phyloP scores from a whole-genome alignment of 2,329 filamentous ascomycete species.

The Alternaria brassicicola region DNA sequence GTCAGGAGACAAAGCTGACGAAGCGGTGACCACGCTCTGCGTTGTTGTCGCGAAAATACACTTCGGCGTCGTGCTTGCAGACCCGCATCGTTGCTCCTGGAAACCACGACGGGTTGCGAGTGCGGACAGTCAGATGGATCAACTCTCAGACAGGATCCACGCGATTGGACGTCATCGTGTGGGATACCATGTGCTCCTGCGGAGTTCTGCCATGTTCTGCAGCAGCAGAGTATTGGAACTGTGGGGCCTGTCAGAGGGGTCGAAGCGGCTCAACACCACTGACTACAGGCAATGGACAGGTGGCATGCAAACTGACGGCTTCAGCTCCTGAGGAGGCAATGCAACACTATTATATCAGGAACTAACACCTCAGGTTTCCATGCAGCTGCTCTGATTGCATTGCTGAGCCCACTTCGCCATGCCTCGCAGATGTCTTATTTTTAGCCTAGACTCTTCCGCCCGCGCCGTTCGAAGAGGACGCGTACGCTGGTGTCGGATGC shows the following conservation, averaged over 20 bases:
- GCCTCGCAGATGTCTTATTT: background rate
- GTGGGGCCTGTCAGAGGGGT: slow-evolving; percentile 9
- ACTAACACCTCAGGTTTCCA: background rate
- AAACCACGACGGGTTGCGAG: slow-evolving; percentile 1
- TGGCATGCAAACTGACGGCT: background rate
- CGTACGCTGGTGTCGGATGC: slow-evolving; percentile 11
- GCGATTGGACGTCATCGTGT: slow-evolving; percentile 13
- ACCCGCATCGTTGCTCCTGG: slow-evolving; percentile 4
- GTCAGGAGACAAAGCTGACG: background rate
- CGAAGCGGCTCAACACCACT: slow-evolving; percentile 8
- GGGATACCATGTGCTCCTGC: slow-evolving; percentile 7
- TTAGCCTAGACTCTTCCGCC: slow-evolving; percentile 1
- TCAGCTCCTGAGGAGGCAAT: slow-evolving; percentile 2
- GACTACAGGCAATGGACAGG: slow-evolving; percentile 1
- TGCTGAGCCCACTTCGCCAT: slow-evolving; percentile 3
- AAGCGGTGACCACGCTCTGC: background rate
- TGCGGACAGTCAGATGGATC: background rate
- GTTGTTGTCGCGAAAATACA: background rate
- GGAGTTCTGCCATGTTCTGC: slow-evolving; percentile 2
- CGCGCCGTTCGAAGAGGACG: slow-evolving; percentile 10
- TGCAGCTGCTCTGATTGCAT: background rate
- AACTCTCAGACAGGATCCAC: slow-evolving; percentile 7
- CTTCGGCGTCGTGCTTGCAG: background rate
- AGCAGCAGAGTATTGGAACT: slow-evolving; percentile 10
- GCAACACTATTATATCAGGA: slow-evolving; percentile 3